phyloP scores from a whole-genome alignment of 2,329 filamentous ascomycete species.

The Aureobasidium melanogenum region DNA sequence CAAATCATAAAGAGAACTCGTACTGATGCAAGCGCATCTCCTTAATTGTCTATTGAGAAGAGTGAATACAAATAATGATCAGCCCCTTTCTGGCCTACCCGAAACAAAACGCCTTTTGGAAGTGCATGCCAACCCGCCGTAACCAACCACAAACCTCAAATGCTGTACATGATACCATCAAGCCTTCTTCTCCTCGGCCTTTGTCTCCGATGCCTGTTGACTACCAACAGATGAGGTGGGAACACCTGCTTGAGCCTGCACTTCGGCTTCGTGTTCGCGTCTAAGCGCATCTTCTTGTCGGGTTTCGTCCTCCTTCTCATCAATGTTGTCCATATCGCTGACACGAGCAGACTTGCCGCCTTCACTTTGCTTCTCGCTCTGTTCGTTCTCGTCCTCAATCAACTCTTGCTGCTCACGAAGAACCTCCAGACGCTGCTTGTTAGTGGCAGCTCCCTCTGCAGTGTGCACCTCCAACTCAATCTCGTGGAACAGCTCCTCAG shows the following conservation, averaged over 20 bases:
- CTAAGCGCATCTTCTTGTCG: constrained; percentile 22
- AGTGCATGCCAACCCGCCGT: not conserved
- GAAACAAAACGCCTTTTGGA: constrained; percentile 1
- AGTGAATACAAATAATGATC: not conserved
- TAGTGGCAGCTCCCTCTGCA: constrained; percentile 92
- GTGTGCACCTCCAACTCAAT: constrained; percentile 97
- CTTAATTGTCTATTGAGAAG: not conserved
- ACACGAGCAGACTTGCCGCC: constrained; percentile 27
- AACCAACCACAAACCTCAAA: not conserved
- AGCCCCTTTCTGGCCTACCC: not conserved
- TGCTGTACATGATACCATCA: not conserved
- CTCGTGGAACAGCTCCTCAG: constrained; percentile 98
- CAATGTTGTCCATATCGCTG: constrained; percentile 84
- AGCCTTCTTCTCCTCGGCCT: constrained; percentile 9
- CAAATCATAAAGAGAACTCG: not conserved
- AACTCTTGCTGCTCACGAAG: constrained; percentile 97
- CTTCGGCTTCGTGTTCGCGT: constrained; percentile 19
- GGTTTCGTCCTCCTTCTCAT: constrained; percentile 70
- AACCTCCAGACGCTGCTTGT: constrained; percentile 97
- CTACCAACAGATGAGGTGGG: not conserved
- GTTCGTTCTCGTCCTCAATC: too few species aligned
- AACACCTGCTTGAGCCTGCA: constrained; percentile 9
- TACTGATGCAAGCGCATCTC: not conserved
- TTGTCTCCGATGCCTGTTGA: not conserved
- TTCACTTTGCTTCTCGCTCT: too few species aligned